Conservation (phyloP, 192 early-diverging fungal species). For the Rhizophlyctis rosea region DNA sequence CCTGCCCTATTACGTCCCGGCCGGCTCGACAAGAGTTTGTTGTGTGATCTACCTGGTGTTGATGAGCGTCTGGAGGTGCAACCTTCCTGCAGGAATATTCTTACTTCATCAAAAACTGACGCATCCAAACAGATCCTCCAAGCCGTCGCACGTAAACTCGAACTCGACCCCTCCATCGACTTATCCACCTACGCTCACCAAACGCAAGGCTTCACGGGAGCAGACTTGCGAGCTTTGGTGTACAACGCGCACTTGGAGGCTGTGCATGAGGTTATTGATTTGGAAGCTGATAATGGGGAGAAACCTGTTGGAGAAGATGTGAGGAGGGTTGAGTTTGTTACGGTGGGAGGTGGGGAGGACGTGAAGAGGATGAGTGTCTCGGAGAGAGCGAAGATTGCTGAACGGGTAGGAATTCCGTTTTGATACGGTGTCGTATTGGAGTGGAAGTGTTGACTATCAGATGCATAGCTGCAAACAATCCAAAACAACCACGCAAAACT, state of each 20-base stretch:
- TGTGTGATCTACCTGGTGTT: slow-evolving; percentile 78
- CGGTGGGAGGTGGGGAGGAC: slow-evolving; percentile 13
- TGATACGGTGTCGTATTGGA: too few species aligned
- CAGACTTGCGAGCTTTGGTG: slow-evolving; percentile 90
- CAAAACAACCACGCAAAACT: too few species aligned
- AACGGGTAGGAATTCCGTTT: slow-evolving; percentile 24
- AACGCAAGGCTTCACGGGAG: slow-evolving; percentile 80
- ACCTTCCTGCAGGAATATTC: background rate
- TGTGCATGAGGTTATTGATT: slow-evolving; percentile 70
- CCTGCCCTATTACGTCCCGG: slow-evolving; percentile 85
- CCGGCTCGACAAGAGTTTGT: slow-evolving; percentile 75
- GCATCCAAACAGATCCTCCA: slow-evolving; percentile 64
- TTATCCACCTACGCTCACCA: slow-evolving; percentile 57
- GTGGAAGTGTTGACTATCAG: too few species aligned
- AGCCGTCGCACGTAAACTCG: slow-evolving; percentile 70
- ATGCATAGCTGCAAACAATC: too few species aligned
- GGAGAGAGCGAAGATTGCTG: slow-evolving; percentile 23
- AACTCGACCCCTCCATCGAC: slow-evolving; percentile 59
- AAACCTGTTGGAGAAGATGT: background rate
- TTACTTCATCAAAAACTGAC: background rate
- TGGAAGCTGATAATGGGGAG: slow-evolving; percentile 8
- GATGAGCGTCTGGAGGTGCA: slow-evolving; percentile 70
- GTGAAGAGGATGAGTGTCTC: slow-evolving; percentile 17
- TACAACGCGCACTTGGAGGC: slow-evolving; percentile 91
- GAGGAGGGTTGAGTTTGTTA: slow-evolving; percentile 14